Conservation (phyloP, 345 rosid species). For the Aquilaria yunnanensis region DNA sequence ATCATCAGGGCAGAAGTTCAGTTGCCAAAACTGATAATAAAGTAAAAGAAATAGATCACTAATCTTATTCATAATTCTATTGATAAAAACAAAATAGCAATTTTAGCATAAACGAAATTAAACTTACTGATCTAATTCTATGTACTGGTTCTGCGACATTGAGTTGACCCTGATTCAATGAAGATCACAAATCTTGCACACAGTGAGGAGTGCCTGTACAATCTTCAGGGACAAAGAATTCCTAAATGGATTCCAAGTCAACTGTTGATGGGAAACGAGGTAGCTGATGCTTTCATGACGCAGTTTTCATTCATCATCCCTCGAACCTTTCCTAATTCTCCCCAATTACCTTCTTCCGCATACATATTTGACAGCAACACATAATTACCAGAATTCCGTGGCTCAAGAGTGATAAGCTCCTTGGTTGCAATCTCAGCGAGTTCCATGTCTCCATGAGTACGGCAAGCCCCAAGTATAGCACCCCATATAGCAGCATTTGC, state of each 20-base stretch:
- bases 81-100: too few relatives aligned
- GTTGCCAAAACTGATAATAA: too few relatives aligned
- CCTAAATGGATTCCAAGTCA: background rate
- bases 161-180: background rate
- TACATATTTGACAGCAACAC: conserved; percentile 60
- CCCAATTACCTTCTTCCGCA: conserved; percentile 71
- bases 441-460: conserved; percentile 49
- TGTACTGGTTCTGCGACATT: too few relatives aligned
- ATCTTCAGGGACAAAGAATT: background rate
- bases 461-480: conserved; percentile 60
- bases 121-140: too few relatives aligned
- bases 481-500: conserved; percentile 70
- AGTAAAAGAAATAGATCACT: too few relatives aligned
- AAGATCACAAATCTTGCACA: background rate
- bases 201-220: background rate
- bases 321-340: conserved; percentile 51
- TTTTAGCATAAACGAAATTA: too few relatives aligned
- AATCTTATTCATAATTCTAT: too few relatives aligned
- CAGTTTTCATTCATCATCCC: conserved; percentile 41
- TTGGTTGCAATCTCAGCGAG: conserved; percentile 50
- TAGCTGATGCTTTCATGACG: conserved; percentile 35
- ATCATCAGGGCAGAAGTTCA: too few relatives aligned
- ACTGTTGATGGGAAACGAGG: conserved; percentile 24
- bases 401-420: conserved; percentile 53
- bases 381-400: conserved; percentile 65